Evolutionary conservation across 257 asterid species (phyloP).

Genomic region (Hygrophila difformis): DNA sequence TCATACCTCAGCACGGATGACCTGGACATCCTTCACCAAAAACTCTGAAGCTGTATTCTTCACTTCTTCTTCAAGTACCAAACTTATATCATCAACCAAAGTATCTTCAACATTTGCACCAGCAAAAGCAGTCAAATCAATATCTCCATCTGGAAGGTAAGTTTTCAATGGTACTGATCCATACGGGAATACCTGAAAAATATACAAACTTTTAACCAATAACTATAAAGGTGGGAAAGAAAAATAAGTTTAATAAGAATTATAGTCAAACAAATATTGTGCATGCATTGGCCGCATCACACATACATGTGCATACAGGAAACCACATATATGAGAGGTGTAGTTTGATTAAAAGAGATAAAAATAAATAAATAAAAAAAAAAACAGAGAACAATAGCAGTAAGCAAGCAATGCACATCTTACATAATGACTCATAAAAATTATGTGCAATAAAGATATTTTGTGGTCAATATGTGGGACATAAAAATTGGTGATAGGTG

Average conservation of each 20-base stretch:
- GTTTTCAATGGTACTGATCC: conserved; percentile 95
- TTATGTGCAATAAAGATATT: not conserved
- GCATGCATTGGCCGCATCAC: no score
- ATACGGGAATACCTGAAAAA: conserved; percentile 70
- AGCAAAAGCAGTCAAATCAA: conserved; percentile 78
- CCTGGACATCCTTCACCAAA: conserved; percentile 72
- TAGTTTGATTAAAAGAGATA: no score
- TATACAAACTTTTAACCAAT: conserved; percentile 9
- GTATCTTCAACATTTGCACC: conserved; percentile 50
- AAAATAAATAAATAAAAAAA: no score
- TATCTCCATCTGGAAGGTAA: conserved; percentile 96
- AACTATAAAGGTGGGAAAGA: not conserved
- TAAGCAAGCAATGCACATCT: conserved; percentile 1
- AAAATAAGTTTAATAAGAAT: not conserved
- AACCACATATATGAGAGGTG: no score
- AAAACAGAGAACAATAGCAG: no score
- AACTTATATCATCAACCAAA: conserved; percentile 44
- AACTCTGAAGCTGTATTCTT: conserved; percentile 41
- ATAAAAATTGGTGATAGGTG: not conserved
- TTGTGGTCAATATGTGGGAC: not conserved
- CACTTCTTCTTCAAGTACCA: conserved; percentile 60
- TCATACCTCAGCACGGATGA: conserved; percentile 83
- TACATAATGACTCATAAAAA: not conserved
- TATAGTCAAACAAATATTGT: not conserved
- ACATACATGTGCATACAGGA: no score